Conservation (phyloP, 805 yeast genomes). For the Clavispora asparagi region DNA sequence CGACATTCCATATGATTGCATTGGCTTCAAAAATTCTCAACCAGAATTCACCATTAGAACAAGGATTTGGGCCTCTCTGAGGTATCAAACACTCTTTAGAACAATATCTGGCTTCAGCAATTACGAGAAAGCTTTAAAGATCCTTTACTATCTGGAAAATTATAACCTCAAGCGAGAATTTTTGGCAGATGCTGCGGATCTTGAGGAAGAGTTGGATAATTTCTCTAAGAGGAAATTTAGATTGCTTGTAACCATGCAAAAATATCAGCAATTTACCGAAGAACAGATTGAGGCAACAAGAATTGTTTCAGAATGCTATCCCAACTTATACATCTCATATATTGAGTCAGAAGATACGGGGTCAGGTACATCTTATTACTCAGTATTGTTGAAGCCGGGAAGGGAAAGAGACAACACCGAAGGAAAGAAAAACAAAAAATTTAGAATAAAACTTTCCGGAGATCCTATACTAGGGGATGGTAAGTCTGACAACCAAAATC, state of each 20-base stretch:
- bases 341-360: slow-evolving; percentile 45
- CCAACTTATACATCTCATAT: slow-evolving; percentile 54
- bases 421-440: slow-evolving; percentile 28
- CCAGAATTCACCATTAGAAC: slow-evolving; percentile 66
- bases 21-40: slow-evolving; percentile 66
- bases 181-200: slow-evolving; percentile 1
- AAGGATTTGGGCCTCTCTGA: slow-evolving; percentile 79
- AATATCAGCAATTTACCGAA: slow-evolving; percentile 57
- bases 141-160: slow-evolving; percentile 64
- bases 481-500: slow-evolving; percentile 92
- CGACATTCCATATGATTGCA: slow-evolving; percentile 64
- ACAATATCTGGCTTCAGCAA: slow-evolving; percentile 83
- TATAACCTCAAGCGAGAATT: slow-evolving; percentile 41
- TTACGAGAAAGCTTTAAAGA: slow-evolving; percentile 65
- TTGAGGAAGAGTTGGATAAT: slow-evolving; percentile 18
- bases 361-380: slow-evolving; percentile 46
- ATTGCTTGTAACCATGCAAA: slow-evolving; percentile 83
- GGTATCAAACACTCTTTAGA: slow-evolving; percentile 79
- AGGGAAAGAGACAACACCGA: slow-evolving; percentile 40
- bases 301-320: slow-evolving; percentile 65
- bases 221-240: slow-evolving; percentile 77
- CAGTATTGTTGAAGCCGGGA: slow-evolving; percentile 46
- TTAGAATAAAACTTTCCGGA: slow-evolving; percentile 75
- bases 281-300: slow-evolving; percentile 67
- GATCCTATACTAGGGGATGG: slow-evolving; percentile 97